phyloP scores from a whole-genome alignment of 23 red algal species.

The Gracilaria gracilis region DNA sequence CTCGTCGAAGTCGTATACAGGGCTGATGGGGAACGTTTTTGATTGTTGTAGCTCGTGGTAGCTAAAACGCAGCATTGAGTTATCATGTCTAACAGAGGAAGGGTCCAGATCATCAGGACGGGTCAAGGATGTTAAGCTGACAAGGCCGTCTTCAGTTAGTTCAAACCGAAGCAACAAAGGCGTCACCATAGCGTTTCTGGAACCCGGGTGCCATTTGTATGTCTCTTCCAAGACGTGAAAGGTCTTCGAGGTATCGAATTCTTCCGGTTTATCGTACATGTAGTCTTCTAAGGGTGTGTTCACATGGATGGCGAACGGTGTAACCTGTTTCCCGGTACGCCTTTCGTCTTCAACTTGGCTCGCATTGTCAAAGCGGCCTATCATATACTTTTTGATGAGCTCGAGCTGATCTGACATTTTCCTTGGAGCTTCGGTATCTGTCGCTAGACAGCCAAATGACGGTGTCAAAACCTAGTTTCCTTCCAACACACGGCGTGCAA shows the following conservation, averaged over 20 bases:
- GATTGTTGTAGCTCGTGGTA: conserved; percentile 1
- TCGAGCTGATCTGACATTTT: background rate
- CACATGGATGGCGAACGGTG: background rate
- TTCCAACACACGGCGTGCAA: background rate
- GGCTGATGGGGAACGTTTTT: conserved; percentile 19
- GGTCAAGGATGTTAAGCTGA: background rate
- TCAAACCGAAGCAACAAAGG: conserved; percentile 3
- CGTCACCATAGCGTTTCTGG: conserved; percentile 6
- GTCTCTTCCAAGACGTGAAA: conserved; percentile 20
- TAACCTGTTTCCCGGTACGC: background rate
- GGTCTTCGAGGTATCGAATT: background rate
- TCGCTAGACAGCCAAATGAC: background rate
- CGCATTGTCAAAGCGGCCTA: conserved; percentile 17
- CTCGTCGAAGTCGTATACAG: background rate
- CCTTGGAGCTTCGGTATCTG: background rate
- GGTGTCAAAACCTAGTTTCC: background rate
- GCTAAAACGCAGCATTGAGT: conserved; percentile 14
- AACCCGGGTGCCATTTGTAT: conserved; percentile 9
- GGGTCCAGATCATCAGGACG: background rate
- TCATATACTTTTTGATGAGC: conserved; percentile 12
- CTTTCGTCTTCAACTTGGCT: conserved; percentile 1
- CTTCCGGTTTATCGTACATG: background rate
- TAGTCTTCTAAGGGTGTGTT: conserved; percentile 7
- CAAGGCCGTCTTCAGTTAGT: background rate
- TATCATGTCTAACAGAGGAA: conserved; percentile 2